phyloP scores from a whole-genome alignment of 2,329 filamentous ascomycete species.

The Paracorniculantispora psalliotae region DNA sequence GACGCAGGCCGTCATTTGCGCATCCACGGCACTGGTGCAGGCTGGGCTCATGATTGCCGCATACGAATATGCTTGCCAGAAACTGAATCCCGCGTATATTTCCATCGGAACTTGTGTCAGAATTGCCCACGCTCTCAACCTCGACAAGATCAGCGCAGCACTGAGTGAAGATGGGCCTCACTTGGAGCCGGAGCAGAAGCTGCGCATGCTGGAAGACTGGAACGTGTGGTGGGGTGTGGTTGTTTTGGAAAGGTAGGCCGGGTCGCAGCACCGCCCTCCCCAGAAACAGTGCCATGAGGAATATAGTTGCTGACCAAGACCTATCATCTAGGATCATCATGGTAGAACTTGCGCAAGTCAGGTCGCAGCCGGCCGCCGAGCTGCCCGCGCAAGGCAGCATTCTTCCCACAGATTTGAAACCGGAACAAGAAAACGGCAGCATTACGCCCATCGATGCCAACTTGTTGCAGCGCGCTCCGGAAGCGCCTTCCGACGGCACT shows the following conservation, averaged over 20 bases:
- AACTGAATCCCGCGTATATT: conserved; percentile 1
- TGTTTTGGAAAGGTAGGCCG: not conserved
- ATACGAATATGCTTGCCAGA: conserved; percentile 1
- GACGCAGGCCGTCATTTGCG: not conserved
- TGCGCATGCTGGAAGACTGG: not conserved
- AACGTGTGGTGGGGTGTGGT: conserved; percentile 1
- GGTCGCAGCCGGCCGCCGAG: not conserved
- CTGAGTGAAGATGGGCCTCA: not conserved
- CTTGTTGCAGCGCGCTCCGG: not conserved
- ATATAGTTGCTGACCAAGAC: not conserved
- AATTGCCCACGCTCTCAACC: not conserved
- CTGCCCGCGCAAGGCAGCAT: not conserved
- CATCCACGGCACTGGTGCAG: conserved; percentile 17
- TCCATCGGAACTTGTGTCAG: conserved; percentile 14
- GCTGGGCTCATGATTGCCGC: conserved; percentile 11
- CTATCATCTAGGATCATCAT: not conserved
- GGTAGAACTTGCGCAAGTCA: not conserved
- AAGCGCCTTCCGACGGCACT: not conserved
- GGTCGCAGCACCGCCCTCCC: not conserved
- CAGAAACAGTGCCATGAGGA: not conserved
- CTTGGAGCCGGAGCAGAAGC: not conserved
- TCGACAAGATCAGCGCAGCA: not conserved
- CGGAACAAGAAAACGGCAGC: not conserved
- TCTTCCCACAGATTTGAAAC: not conserved
- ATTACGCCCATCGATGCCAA: not conserved